A percentile compares a stretch with the other conserved stretches of the same genome.
These are phyloP conservation scores for Dichotomocladium elegans DNA, from an alignment of 371 early-diverging fungal species.

Conservation along the genomic window DNA sequence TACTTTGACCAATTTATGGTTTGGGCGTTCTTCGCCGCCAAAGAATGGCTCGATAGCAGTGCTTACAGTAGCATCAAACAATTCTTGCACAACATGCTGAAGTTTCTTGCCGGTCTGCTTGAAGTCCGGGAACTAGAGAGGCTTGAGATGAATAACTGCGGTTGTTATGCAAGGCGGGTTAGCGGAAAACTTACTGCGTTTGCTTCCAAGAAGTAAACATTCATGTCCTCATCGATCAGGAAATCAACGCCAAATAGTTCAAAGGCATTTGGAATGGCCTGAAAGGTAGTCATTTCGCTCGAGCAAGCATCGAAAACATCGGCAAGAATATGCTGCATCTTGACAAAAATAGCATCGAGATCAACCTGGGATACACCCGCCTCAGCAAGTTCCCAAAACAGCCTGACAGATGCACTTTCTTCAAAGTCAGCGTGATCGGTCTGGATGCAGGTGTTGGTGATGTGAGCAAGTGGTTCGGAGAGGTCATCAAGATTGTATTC, in stretches of 20 bases:
- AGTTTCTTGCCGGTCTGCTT: slow-evolving; percentile 64
- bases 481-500: slow-evolving; percentile 42
- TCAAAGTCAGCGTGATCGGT: slow-evolving; percentile 47
- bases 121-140: slow-evolving; percentile 61
- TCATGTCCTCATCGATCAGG: slow-evolving; percentile 52
- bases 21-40: not conserved
- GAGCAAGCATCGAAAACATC: slow-evolving; percentile 63
- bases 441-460: slow-evolving; percentile 75
- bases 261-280: slow-evolving; percentile 64
- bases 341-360: slow-evolving; percentile 46
- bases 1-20: slow-evolving; percentile 28
- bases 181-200: slow-evolving; percentile 50
- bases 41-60: slow-evolving; percentile 47
- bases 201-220: slow-evolving; percentile 61
- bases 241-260: slow-evolving; percentile 75
- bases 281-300: slow-evolving; percentile 64
- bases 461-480: slow-evolving; percentile 49
- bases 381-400: slow-evolving; percentile 56
- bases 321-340: slow-evolving; percentile 53
- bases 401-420: slow-evolving; percentile 53
- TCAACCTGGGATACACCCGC: slow-evolving; percentile 19
- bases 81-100: slow-evolving; percentile 53
- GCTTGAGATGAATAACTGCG: slow-evolving; percentile 27
- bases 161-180: not conserved
- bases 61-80: slow-evolving; percentile 54